These are phyloP conservation scores for Bipolaris victoriae DNA, from an alignment of 2,329 filamentous ascomycete genomes.

Conservation along the genomic window DNA sequence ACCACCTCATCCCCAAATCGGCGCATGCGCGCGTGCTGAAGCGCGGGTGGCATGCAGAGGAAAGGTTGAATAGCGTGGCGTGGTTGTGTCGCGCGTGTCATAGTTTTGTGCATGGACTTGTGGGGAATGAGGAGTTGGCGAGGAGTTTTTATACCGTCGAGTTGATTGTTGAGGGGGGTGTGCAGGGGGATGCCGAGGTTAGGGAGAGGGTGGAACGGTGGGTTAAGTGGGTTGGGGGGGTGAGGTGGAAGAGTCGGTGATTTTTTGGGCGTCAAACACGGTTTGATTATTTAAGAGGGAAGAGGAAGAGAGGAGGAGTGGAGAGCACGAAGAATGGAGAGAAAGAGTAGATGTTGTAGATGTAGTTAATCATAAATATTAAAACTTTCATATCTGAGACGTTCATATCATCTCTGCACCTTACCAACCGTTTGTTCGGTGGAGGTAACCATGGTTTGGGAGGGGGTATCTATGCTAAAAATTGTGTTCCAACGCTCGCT, in stretches of 20 bases:
- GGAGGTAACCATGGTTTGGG: too few species aligned
- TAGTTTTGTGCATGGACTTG: slow-evolving; percentile 78
- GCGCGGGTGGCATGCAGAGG: slow-evolving; percentile 78
- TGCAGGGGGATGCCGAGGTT: slow-evolving; percentile 65
- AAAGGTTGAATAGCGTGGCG: slow-evolving; percentile 78
- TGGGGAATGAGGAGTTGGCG: slow-evolving; percentile 78
- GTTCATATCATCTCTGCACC: too few species aligned
- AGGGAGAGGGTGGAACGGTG: slow-evolving; percentile 75
- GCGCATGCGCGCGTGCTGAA: slow-evolving; percentile 78
- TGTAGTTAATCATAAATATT: too few species aligned
- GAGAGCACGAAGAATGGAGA: too few species aligned
- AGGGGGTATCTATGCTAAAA: too few species aligned
- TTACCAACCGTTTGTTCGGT: too few species aligned
- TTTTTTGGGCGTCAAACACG: too few species aligned
- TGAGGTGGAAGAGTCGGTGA: slow-evolving; percentile 73
- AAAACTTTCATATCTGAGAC: too few species aligned
- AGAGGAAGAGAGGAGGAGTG: too few species aligned
- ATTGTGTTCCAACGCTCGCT: too few species aligned
- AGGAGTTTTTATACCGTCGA: slow-evolving; percentile 76
- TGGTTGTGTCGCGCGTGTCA: slow-evolving; percentile 89
- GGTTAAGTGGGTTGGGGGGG: slow-evolving; percentile 72
- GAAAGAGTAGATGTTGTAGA: too few species aligned
- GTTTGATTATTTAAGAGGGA: too few species aligned
- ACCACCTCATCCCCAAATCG: slow-evolving; percentile 81
- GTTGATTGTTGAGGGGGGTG: slow-evolving; percentile 70